A percentile compares a stretch with the other conserved stretches of the same genome.
These are phyloP conservation scores for Mycena metata DNA, from an alignment of 768 basidiomycete species.

Conservation along the genomic window DNA sequence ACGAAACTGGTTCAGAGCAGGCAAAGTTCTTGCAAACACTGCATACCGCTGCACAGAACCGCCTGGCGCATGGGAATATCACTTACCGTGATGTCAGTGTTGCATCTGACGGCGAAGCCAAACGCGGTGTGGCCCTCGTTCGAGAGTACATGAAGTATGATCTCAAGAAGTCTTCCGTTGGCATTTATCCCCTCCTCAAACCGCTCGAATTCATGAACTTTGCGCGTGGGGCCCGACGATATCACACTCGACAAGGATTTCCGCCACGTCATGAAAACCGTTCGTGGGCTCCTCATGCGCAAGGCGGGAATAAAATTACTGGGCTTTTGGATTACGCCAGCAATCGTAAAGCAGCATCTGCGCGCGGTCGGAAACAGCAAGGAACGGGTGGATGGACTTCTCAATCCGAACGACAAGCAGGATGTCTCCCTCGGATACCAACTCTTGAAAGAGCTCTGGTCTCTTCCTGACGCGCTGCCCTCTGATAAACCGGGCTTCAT, in stretches of 20 bases:
- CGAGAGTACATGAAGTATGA: constrained; percentile 24
- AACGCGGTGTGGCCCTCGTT: constrained; percentile 30
- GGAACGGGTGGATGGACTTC: constrained; percentile 4
- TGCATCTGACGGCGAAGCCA: constrained; percentile 37
- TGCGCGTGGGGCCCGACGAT: constrained; percentile 47
- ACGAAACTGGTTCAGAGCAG: constrained; percentile 30
- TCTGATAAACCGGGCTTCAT: constrained; percentile 38
- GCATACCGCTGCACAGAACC: background rate
- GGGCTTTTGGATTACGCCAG: no score
- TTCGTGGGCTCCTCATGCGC: constrained; percentile 44
- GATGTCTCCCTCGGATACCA: constrained; percentile 46
- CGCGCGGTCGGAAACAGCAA: background rate
- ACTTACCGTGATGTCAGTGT: constrained; percentile 27
- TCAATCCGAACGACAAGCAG: no score
- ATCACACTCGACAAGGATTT: constrained; percentile 49
- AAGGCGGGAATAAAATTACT: constrained; percentile 40
- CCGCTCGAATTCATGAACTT: constrained; percentile 39
- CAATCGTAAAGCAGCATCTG: no score
- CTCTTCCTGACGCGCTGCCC: constrained; percentile 33
- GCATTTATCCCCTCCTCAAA: constrained; percentile 38
- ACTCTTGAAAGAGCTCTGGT: constrained; percentile 45
- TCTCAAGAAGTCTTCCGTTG: no score
- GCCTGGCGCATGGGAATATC: constrained; percentile 12
- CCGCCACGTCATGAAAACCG: constrained; percentile 49
- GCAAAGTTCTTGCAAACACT: constrained; percentile 27